Base-by-base conservation (phyloP, 2,329 filamentous ascomycete genomes). In the Fusarium sp. region DNA sequence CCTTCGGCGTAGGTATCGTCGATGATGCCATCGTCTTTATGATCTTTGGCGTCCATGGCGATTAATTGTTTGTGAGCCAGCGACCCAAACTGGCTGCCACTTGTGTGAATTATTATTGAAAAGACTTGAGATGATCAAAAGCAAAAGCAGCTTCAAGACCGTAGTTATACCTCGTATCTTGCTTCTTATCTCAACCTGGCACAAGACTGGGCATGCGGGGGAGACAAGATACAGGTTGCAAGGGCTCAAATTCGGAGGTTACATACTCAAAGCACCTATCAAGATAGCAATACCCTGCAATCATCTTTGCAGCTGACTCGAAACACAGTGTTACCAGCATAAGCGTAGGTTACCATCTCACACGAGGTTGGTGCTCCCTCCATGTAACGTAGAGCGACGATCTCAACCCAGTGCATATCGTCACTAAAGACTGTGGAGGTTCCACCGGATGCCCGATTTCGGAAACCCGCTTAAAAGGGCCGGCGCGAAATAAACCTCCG, bases 401-500 rank as follows among this genome's bases (percentile, higher is more conserved):
- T 69, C 64, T n/a, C 28, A 8, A 28, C 50, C 54, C 42, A 48
- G 42, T 59, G 35, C n/a, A 18, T 7, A 5, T 13, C 4, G 22
- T 12, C 8, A 47, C 24, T 7, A 4, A 15, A 13, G 24, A 26
- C 38, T 35, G 38, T 47, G 24, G 15, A 41, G 30, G 35, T 32
- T 22, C n/a, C 59, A 64, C 35, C 48, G n/a, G 41, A 58, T 51
- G n/a, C 8, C 64, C 51, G 50, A 14, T 45, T 32, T 66, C 44
- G 61, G 64, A 38, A 30, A 35, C 15, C 50, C 42, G 58, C 6
- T 1, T 5, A 42, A 15, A 63, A 55, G 28, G 13, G 10, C 39
- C 45, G 64, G 42, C 12, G 17, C 20, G 47, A 69, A 26, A 69
- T 69, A 36, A 63, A 54, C 35, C 22, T 35, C 63, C 63, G 66